These are phyloP conservation scores for Blumeriella jaapii DNA, from an alignment of 2,329 filamentous ascomycete species.

Conservation along the genomic window DNA sequence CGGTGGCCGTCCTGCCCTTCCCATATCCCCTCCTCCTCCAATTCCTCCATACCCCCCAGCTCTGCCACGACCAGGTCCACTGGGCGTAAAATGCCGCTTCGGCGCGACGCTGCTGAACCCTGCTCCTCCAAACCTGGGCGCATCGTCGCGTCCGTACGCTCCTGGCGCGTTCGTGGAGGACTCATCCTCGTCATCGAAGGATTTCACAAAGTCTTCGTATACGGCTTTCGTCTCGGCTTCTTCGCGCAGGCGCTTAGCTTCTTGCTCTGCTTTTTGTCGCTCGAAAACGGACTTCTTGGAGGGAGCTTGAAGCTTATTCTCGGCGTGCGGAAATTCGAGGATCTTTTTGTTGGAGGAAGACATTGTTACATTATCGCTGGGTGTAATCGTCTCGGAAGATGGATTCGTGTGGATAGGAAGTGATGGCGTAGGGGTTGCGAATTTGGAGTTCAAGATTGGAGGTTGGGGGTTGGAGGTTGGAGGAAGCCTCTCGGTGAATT, in stretches of 20 bases:
- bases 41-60: constrained; percentile 18
- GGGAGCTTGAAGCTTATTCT: constrained; percentile 67
- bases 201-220: constrained; percentile 79
- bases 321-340: constrained; percentile 53
- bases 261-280: constrained; percentile 76
- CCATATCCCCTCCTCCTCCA: too few relatives aligned
- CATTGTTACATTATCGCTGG: constrained; percentile 9
- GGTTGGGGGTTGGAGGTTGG: too few relatives aligned
- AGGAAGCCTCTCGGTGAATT: too few relatives aligned
- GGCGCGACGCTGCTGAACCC: constrained; percentile 26
- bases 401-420: neutral
- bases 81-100: constrained; percentile 51
- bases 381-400: too few relatives aligned
- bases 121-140: constrained; percentile 13
- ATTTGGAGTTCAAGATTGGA: too few relatives aligned
- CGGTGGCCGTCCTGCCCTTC: constrained; percentile 31
- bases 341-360: constrained; percentile 22
- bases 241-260: constrained; percentile 76
- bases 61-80: constrained; percentile 15
- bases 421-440: too few relatives aligned
- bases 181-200: constrained; percentile 49
- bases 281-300: constrained; percentile 82
- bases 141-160: constrained; percentile 9
- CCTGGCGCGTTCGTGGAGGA: constrained; percentile 10
- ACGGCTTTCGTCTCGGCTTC: constrained; percentile 80